phyloP scores from a whole-genome alignment of 2,329 filamentous ascomycete species.

The Trichoderma arundinaceum region DNA sequence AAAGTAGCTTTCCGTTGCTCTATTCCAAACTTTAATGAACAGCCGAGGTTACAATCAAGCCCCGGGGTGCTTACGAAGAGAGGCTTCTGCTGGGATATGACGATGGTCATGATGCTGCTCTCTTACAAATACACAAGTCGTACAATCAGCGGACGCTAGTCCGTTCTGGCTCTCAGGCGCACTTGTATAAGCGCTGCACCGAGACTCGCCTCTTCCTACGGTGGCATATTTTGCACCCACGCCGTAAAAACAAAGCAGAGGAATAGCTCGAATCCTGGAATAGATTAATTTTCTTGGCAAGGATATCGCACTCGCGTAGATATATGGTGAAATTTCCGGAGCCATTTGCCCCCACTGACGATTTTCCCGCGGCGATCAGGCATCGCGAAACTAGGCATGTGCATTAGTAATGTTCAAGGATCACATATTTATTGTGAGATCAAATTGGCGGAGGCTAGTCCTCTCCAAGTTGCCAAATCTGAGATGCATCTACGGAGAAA shows the following conservation, averaged over 20 bases:
- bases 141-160: background rate
- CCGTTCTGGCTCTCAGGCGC: background rate
- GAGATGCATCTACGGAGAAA: no score
- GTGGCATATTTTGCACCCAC: constrained; percentile 15
- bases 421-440: no score
- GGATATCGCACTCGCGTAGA: background rate
- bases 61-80: constrained; percentile 6
- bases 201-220: constrained; percentile 1
- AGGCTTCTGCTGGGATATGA: constrained; percentile 1
- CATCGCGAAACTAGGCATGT: no score
- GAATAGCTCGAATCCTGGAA: background rate
- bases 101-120: background rate
- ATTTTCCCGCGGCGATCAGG: background rate
- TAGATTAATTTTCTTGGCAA: background rate
- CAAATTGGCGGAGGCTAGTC: no score
- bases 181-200: background rate
- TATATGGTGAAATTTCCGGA: background rate
- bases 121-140: constrained; percentile 3
- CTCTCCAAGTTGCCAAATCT: no score
- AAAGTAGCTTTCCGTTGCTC: background rate
- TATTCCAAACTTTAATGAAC: background rate
- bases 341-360: background rate
- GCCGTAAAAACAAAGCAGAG: background rate
- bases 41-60: background rate
- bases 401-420: no score